These are phyloP conservation scores for Aspergillus luchuensis DNA, from an alignment of 2,329 filamentous ascomycete species.

Conservation along the genomic window DNA sequence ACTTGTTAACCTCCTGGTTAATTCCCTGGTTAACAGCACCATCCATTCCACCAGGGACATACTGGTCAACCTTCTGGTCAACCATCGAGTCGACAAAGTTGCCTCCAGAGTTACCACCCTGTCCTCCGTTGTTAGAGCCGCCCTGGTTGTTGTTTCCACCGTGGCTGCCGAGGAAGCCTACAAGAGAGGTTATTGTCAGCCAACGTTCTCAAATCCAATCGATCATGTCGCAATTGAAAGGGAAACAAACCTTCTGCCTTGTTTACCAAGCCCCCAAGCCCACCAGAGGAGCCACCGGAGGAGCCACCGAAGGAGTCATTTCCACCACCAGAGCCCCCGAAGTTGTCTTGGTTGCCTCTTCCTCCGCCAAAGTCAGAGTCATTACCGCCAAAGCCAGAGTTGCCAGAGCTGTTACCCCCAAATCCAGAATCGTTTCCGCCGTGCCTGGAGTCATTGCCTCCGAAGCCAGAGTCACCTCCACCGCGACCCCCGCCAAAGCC, in stretches of 20 bases:
- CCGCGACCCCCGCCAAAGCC: neutral
- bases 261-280: neutral
- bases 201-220: neutral
- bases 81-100: slow-evolving; percentile 1
- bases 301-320: neutral
- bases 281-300: neutral
- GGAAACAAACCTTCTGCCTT: neutral
- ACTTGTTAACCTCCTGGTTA: neutral
- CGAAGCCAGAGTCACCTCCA: neutral
- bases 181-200: neutral
- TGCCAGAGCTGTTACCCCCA: neutral
- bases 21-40: neutral
- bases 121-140: neutral
- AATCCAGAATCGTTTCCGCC: neutral
- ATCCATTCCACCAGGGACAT: neutral
- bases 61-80: slow-evolving; percentile 1
- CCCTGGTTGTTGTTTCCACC: neutral
- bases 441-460: neutral
- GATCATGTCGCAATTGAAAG: too few species aligned
- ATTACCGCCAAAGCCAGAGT: neutral
- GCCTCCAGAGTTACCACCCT: neutral
- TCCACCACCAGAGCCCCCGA: neutral
- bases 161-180: neutral
- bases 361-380: neutral
- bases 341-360: neutral